Percentiles rank a stretch among this genome's conserved stretches.
These are phyloP conservation scores for Hymenoscyphus linearis DNA, from an alignment of 2,329 filamentous ascomycete species.

Conservation along the genomic window DNA sequence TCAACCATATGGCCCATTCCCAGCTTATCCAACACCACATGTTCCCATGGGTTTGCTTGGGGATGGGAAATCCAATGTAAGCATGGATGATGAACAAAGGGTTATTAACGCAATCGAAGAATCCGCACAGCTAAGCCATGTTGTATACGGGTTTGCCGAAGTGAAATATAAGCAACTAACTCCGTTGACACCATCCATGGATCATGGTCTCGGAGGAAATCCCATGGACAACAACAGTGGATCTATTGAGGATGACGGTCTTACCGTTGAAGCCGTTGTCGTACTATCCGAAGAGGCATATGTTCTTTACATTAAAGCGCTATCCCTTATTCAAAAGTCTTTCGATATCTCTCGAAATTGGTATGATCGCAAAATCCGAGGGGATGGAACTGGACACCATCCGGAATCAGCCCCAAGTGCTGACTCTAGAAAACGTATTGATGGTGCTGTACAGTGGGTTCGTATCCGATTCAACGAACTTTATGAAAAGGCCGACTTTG, in stretches of 20 bases:
- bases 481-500: constrained; percentile 89
- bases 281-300: constrained; percentile 89
- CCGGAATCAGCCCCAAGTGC: constrained; percentile 38
- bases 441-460: constrained; percentile 93
- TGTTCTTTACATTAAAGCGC: constrained; percentile 91
- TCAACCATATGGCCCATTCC: constrained; percentile 73
- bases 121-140: constrained; percentile 85
- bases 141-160: constrained; percentile 95
- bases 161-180: constrained; percentile 98
- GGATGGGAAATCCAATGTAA: constrained; percentile 54
- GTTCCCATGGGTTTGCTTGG: constrained; percentile 58
- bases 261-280: constrained; percentile 82
- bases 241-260: constrained; percentile 63
- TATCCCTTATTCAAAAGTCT: constrained; percentile 83
- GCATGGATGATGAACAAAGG: constrained; percentile 72
- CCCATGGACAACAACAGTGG: constrained; percentile 47
- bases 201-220: constrained; percentile 64
- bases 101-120: constrained; percentile 84
- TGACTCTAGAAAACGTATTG: constrained; percentile 62
- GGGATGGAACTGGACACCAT: constrained; percentile 46
- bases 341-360: constrained; percentile 93
- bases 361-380: constrained; percentile 78
- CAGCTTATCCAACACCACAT: constrained; percentile 71
- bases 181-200: constrained; percentile 73
- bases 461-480: constrained; percentile 94